Evolutionary conservation across 2,329 filamentous ascomycete species (phyloP), one percentile per base, ranked within the genome.

Genomic region (Ophiostoma ips): DNA sequence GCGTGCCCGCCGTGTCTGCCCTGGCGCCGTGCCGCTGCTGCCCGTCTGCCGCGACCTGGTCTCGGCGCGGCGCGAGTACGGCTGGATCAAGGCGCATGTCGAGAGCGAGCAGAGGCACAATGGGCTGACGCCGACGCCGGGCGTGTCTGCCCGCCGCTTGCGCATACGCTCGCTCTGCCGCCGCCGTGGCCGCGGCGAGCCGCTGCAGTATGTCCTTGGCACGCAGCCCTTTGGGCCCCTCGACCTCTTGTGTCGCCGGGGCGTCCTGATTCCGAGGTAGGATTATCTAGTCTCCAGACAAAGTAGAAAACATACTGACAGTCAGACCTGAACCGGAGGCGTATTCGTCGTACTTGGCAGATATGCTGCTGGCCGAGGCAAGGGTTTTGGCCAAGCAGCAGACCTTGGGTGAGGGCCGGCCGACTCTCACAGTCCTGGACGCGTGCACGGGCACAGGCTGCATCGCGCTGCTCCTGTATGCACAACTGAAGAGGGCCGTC

Each of bases 401-500:
- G n/a, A n/a, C n/a, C n/a, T n/a, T n/a, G n/a, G n/a, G n/a, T n/a
- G n/a, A n/a, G n/a, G n/a, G n/a, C n/a, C n/a, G n/a, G 13, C 5
- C 36, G 13, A 21, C 3, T 15, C 58, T 94, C 12, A 74, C 72
- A 12, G 69, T 96, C 37, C 64, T 95, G 9, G 92, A 98, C 63
- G 71, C 95, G 30, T 96, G 92, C 64, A 89, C 87, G 0, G 92
- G 92, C 10, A 87, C 85, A 5, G 92, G 92, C 5, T 95, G 90
- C 66, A 94, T 96, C 55, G 76, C 87, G 0, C 73, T 96, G 9
- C 71, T 95, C 7, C 77, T 84, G 54, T 70, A 80, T 34, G 71
- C 81, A 10, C 72, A 87, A 35, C 64, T 65, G 16, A n/a, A 3
- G 58, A 30, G 31, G 57, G 61, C 63, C 18, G 63, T 69, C 47